These are phyloP conservation scores for Lineolata rhizophorae DNA, from an alignment of 495 filamentous ascomycete species.

Conservation along the genomic window DNA sequence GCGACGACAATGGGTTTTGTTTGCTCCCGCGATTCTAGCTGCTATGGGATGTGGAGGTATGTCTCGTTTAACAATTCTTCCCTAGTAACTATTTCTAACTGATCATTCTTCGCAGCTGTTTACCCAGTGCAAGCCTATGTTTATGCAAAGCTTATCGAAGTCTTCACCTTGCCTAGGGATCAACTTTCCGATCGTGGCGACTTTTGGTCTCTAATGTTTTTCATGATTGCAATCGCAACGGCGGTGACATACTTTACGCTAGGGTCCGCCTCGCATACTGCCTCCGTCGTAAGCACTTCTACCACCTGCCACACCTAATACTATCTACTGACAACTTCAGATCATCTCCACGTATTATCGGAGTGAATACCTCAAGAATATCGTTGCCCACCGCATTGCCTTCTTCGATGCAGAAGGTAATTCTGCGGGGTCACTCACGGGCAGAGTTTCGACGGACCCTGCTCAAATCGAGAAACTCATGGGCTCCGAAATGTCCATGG, in stretches of 20 bases:
- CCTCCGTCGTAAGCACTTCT: slow-evolving; percentile 5
- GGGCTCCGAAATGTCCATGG: slow-evolving; percentile 10
- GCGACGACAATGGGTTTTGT: not conserved
- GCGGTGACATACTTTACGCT: slow-evolving; percentile 9
- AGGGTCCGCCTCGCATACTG: slow-evolving; percentile 7
- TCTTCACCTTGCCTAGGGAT: slow-evolving; percentile 7
- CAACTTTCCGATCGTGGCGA: slow-evolving; percentile 9
- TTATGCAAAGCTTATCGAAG: slow-evolving; percentile 11
- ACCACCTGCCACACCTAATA: not conserved
- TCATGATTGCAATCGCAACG: slow-evolving; percentile 8
- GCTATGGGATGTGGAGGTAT: slow-evolving; percentile 9
- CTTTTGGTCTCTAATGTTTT: slow-evolving; percentile 14
- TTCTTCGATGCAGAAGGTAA: slow-evolving; percentile 15
- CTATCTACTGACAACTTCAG: slow-evolving; percentile 1
- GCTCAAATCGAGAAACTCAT: slow-evolving; percentile 10
- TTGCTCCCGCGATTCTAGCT: no score
- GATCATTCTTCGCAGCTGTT: slow-evolving; percentile 4
- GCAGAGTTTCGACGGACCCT: slow-evolving; percentile 8
- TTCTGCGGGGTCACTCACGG: slow-evolving; percentile 11
- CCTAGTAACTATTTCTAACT: no score
- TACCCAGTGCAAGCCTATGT: slow-evolving; percentile 13
- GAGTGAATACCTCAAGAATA: slow-evolving; percentile 11
- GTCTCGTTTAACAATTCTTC: no score
- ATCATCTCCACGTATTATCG: slow-evolving; percentile 9
- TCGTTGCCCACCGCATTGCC: slow-evolving; percentile 9